Evolutionary conservation across 371 early-diverging fungal species (phyloP), one percentile per base, ranked within the genome.

Genomic region (Rhizomucor pusillus): DNA sequence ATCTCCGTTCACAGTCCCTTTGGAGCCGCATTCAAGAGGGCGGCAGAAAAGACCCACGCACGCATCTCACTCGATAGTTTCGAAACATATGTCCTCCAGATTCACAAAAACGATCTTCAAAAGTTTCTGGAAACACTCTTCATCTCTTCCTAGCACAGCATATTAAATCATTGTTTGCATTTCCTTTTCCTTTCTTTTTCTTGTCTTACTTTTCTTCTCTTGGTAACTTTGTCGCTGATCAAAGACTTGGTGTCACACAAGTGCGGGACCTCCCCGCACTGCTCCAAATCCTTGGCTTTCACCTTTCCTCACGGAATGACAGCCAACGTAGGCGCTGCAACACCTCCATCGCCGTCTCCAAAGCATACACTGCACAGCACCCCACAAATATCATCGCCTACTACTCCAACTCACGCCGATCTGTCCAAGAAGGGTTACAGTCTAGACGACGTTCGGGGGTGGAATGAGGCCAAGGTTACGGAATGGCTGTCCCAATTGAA

Each of bases 401-500:
- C 80, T 16, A 77, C 80, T 24, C 80, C 81, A 0, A 80, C 79
- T 24, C 69, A 67, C 57, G 47, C 69, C 56, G 66, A 69, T 52
- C 43, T 56, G 50, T 54, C 59, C 52, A 43, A 70, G 39, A 60
- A 67, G 59, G 10, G 56, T 50, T 56, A 73, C 50, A 57, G 75
- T 49, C 62, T 84, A 9, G 81, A 81, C 50, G 75, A 77, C 49
- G 71, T 84, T 18, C 76, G 71, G 36, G 45, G 59, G 47, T 94
- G 93, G 94, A 81, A 82, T 56, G 85, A 81, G 56, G 59, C 65
- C 33, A 80, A 80, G 47, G 91, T 92, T n/a, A 73, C 82, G 22
- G 73, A 75, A 36, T 92, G 93, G 93, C 75, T 94, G 3, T 64
- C 77, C 5, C 87, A 86, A 52, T 81, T 84, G 52, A 85, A 88